These are phyloP conservation scores for Pezicula carpinea DNA, from an alignment of 2,329 filamentous ascomycete species.

Conservation along the genomic window DNA sequence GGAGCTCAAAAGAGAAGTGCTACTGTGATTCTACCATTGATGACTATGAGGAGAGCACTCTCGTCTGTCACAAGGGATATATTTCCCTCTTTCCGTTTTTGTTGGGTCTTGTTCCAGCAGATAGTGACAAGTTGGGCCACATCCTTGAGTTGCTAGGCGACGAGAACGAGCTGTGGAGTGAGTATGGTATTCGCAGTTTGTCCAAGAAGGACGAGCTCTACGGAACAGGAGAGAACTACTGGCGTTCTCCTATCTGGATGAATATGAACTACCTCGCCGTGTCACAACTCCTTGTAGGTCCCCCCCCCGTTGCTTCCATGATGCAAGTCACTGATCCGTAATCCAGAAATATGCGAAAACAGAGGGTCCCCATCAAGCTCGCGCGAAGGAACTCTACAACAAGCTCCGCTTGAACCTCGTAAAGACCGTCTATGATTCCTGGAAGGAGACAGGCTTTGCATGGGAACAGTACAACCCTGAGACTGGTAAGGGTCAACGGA, in stretches of 20 bases:
- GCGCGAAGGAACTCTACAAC: constrained; percentile 70
- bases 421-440: constrained; percentile 80
- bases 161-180: constrained; percentile 83
- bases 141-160: constrained; percentile 75
- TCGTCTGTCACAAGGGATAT: constrained; percentile 96
- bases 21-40: constrained; percentile 97
- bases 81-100: constrained; percentile 91
- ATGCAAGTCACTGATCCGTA: constrained; percentile 27
- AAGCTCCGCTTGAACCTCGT: constrained; percentile 79
- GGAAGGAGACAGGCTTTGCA: constrained; percentile 89
- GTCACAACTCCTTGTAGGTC: constrained; percentile 70
- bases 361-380: constrained; percentile 61
- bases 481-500: constrained; percentile 87
- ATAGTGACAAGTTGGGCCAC: constrained; percentile 69
- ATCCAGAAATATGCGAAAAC: constrained; percentile 58
- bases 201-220: constrained; percentile 81
- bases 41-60: constrained; percentile 82
- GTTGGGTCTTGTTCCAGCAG: constrained; percentile 69
- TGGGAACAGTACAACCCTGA: constrained; percentile 99
- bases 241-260: constrained; percentile 91
- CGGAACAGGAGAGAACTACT: constrained; percentile 93
- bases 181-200: constrained; percentile 82
- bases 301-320: not conserved
- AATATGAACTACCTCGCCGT: constrained; percentile 92
- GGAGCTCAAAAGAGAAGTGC: constrained; percentile 73